Percentiles rank a stretch among this genome's conserved stretches.
phyloP scores from a whole-genome alignment of 805 yeast species.

The Lipomyces kockii region DNA sequence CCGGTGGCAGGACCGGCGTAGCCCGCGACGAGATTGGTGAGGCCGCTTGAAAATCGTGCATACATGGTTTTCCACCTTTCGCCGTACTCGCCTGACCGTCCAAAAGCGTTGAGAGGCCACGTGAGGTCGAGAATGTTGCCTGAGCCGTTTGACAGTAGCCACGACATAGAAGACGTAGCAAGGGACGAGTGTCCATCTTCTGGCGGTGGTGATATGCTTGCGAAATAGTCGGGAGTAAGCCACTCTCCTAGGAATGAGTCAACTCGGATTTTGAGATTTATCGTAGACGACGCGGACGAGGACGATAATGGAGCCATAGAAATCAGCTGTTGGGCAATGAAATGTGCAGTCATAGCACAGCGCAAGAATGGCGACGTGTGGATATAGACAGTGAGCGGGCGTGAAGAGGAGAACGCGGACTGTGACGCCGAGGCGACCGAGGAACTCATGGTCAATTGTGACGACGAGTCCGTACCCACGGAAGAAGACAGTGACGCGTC shows the following conservation, averaged over 20 bases:
- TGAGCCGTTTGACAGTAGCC: constrained; percentile 35
- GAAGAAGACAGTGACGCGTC: constrained; percentile 10
- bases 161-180: constrained; percentile 38
- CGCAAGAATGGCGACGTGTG: constrained; percentile 48
- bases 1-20: constrained; percentile 34
- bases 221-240: constrained; percentile 48
- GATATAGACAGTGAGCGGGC: constrained; percentile 32
- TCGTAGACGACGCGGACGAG: not conserved
- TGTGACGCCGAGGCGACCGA: constrained; percentile 4
- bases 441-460: not conserved
- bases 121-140: constrained; percentile 34
- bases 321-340: constrained; percentile 38
- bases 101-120: constrained; percentile 41
- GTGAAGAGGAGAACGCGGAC: not conserved
- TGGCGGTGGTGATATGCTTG: constrained; percentile 46
- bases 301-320: constrained; percentile 2
- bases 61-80: constrained; percentile 48
- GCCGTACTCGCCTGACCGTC: constrained; percentile 46
- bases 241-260: constrained; percentile 48
- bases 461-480: not conserved
- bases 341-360: constrained; percentile 47
- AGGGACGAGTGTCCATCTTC: constrained; percentile 45
- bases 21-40: constrained; percentile 38
- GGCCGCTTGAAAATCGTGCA: constrained; percentile 42
- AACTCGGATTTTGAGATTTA: constrained; percentile 36